Base-by-base conservation (phyloP, 2,329 filamentous ascomycete species). In the Passalora sequoiae region DNA sequence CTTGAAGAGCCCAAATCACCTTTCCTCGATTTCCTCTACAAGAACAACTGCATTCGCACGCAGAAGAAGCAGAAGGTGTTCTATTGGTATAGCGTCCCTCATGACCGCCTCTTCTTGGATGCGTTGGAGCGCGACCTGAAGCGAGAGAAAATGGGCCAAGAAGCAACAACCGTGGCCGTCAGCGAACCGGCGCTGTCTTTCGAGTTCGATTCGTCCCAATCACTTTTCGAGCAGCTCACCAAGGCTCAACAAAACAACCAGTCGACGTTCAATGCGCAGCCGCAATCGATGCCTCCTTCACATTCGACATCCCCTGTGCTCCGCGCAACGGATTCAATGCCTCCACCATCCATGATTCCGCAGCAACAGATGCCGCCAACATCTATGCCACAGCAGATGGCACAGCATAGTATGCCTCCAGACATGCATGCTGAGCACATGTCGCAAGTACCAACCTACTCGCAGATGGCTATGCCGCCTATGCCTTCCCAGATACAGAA, bases 31-130 rank as follows among this genome's bases (percentile, higher is more conserved):
- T 98, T 97, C 67, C 77, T 98, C 32, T 98, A 98, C 81, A 98
- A 98, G 78, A 98, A 98, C 79, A 98, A 98, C 75, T 98, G 92
- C 77, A 98, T 98, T 59, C 84, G 92, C 58, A 98, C 92, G 27
- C 92, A 98, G 70, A 98, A 98, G 81, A 98, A 98, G 78, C 92
- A 98, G 66, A 98, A 98, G 76, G 92, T 98, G 55, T 98, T 98
- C 64, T 98, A 97, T 73, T 98, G 92, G 92, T 98, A 97, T 72
- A 96, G 89, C 72, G 92, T 98, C 36, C 92, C 92, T 1, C 92
- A 98, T 67, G 92, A 98, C 69, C 82, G 92, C 42, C 81, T 98
- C 39, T 98, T 98, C 71, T 83, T 98, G 57, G 92, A 98, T 72
- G 92, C 92, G 28, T 75, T 98, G 59, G 92, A 98, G 76, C 84